phyloP scores from a whole-genome alignment of 371 early-diverging fungal genomes.

The Mortierella sp. region DNA sequence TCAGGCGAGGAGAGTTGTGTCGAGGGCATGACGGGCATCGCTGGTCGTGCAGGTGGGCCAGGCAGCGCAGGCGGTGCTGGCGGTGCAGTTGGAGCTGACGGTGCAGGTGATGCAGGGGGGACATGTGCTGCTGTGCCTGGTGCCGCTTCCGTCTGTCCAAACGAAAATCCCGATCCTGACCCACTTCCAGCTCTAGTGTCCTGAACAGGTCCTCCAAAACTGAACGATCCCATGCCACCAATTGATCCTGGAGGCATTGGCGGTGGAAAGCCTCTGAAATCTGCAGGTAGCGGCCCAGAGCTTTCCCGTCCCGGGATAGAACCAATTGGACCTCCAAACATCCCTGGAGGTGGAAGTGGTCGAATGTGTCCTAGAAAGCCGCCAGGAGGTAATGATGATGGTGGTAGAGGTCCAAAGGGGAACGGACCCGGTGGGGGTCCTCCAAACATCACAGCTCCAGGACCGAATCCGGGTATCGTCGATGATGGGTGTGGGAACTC shows the following conservation, averaged over 20 bases:
- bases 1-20: background rate
- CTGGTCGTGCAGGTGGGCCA: no score
- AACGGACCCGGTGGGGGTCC: background rate
- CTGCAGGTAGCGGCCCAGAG: background rate
- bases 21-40: background rate
- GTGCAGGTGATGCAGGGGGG: background rate
- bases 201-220: background rate
- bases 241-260: background rate
- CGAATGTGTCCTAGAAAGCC: conserved; percentile 1
- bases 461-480: background rate
- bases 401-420: conserved; percentile 10
- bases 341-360: background rate
- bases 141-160: conserved; percentile 10
- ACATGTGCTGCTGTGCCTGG: background rate
- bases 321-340: no score
- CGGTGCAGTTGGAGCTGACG: conserved; percentile 5
- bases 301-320: background rate
- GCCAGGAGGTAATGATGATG: conserved; percentile 8
- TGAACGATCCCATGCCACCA: background rate
- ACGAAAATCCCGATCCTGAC: background rate
- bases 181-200: background rate
- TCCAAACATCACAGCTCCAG: background rate
- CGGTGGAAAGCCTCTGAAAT: background rate
- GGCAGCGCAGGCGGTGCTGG: background rate
- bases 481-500: background rate